A percentile compares a stretch with the other conserved stretches of the same genome.
Evolutionary conservation across 169 alveolate genomes (phyloP).

Genomic region (Cyclospora cayetanensis): DNA sequence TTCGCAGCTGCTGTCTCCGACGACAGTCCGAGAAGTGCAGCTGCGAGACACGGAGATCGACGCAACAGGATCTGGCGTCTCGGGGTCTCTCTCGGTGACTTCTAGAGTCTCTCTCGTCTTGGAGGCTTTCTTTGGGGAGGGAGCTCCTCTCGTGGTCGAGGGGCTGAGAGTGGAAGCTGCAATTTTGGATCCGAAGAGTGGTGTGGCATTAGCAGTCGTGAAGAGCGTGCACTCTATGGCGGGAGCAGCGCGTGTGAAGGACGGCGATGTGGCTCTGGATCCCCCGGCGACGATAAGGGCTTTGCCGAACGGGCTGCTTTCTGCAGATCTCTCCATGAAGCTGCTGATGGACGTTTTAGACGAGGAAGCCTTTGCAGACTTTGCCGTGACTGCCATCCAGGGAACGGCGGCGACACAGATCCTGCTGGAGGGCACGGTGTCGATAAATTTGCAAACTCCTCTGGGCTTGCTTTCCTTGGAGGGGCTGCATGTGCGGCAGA

Average conservation of each 20-base stretch:
- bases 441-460: background rate
- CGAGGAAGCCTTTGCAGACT: background rate
- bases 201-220: background rate
- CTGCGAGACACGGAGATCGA: background rate
- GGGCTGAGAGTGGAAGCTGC: background rate
- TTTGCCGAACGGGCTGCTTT: background rate
- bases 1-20: conserved; percentile 2
- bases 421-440: background rate
- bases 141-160: background rate
- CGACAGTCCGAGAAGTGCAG: background rate
- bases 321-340: background rate
- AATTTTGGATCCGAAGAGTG: background rate
- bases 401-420: background rate
- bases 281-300: background rate
- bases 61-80: background rate
- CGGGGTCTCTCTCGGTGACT: background rate
- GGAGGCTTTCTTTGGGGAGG: background rate
- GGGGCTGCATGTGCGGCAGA: background rate
- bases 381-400: background rate
- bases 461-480: background rate
- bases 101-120: background rate
- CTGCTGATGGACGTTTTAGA: background rate
- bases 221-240: background rate
- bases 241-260: background rate
- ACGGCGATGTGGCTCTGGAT: background rate